Evolutionary conservation across 208 protist species (phyloP).

Genomic region (Trypanosoma vivax): DNA sequence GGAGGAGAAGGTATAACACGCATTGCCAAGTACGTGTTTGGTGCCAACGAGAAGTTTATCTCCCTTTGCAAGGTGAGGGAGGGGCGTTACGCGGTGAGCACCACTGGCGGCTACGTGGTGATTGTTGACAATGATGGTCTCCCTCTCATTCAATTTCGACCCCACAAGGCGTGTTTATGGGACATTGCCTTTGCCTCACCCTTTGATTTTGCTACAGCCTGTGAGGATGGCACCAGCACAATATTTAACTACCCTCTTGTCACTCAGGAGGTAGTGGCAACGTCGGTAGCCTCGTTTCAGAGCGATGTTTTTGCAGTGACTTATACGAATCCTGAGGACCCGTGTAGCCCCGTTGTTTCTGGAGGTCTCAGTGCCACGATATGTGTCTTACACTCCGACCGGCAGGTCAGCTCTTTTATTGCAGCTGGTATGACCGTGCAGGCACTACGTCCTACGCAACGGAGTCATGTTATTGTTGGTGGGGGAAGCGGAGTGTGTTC

Average conservation of each 20-base stretch:
- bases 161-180: conserved; percentile 86
- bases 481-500: conserved; percentile 74
- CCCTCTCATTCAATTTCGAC: conserved; percentile 84
- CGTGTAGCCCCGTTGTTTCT: conserved; percentile 74
- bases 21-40: conserved; percentile 78
- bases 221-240: conserved; percentile 78
- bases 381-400: conserved; percentile 82
- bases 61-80: conserved; percentile 77
- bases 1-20: conserved; percentile 62
- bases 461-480: conserved; percentile 66
- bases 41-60: conserved; percentile 84
- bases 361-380: conserved; percentile 81
- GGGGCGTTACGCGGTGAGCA: conserved; percentile 81
- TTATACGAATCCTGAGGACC: conserved; percentile 61
- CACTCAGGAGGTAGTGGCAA: conserved; percentile 62
- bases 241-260: conserved; percentile 87
- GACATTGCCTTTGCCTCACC: conserved; percentile 76
- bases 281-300: conserved; percentile 81
- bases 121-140: conserved; percentile 78
- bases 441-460: conserved; percentile 69
- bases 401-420: conserved; percentile 81
- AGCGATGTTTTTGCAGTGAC: conserved; percentile 86
- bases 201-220: conserved; percentile 84
- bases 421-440: conserved; percentile 78
- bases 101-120: conserved; percentile 83